Evolutionary conservation across 305 asterid genomes (phyloP), one percentile per base, ranked within the genome.

Genomic region (Euphrasia arctica): DNA sequence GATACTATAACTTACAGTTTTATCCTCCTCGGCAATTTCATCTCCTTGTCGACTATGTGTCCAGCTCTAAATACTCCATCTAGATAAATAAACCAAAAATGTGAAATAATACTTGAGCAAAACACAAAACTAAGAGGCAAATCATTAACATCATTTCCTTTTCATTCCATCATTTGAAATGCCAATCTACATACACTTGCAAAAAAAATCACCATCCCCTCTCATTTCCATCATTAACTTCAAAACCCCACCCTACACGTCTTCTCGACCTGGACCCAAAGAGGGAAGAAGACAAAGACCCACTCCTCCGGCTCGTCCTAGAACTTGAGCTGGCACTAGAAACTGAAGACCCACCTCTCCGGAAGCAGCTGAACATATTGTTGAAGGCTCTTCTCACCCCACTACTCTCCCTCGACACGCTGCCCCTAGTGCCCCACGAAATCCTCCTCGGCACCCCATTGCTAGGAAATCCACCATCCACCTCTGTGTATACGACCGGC

Each of bases 401-500:
- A 11, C 88, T 76, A 52, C 85, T 80, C 50, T 69, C 79, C 72
- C 80, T 76, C 0, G 89, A 79, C 10, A 74, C 80, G 6, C 77
- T 80, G 15, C 88, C 90, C 57, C 95, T 81, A 7, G 96, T 72
- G 13, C 92, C 95, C 96, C 94, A 91, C 0, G 89, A 79, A 29
- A 89, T 81, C 78, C 98, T 78, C 75, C 98, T 83, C 2, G 95
- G 89, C 31, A 73, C 79, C 13, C 98, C 95, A 68, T 80, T 85
- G 63, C 70, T 83, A 63, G 72, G 85, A 60, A 89, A 89, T 0
- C 92, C 98, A 5, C 98, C 98, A 66, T 91, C 98, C 96, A 91
- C 87, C 77, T 91, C 98, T 1, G 98, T 91, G 75, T 80, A 91
- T 58, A 91, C 96, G 22, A 91, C 90, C 0, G 98, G 98, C 5